Conservation (phyloP, 768 basidiomycete species). For the Trametes coccinea region DNA sequence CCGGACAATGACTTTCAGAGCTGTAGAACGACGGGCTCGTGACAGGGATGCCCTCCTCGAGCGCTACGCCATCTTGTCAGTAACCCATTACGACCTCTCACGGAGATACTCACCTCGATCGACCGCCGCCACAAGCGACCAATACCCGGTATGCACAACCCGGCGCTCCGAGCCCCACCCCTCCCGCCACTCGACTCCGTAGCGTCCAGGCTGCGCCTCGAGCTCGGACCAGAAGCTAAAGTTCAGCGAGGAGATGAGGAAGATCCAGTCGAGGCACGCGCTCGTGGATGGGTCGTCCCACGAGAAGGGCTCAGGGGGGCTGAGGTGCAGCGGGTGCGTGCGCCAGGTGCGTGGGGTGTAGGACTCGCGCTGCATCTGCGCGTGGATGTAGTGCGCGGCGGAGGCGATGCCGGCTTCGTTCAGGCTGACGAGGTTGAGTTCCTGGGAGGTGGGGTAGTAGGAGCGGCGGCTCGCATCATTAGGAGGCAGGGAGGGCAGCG, state of each 20-base stretch:
- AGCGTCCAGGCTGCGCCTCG: conserved; percentile 59
- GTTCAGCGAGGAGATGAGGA: conserved; percentile 82
- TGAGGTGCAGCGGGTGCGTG: conserved; percentile 71
- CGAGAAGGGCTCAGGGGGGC: conserved; percentile 62
- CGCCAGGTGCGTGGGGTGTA: conserved; percentile 85
- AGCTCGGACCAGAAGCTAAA: conserved; percentile 88
- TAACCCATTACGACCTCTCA: not conserved
- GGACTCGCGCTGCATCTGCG: conserved; percentile 55
- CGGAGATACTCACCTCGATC: conserved; percentile 57
- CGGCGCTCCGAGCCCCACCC: conserved; percentile 59
- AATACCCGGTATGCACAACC: conserved; percentile 77
- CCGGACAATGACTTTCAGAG: conserved; percentile 67
- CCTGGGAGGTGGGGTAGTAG: conserved; percentile 37
- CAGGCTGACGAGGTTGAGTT: conserved; percentile 59
- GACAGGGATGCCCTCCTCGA: conserved; percentile 76
- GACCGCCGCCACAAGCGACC: conserved; percentile 83
- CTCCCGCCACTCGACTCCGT: conserved; percentile 75
- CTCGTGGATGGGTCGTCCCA: conserved; percentile 53
- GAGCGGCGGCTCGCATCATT: too few species aligned
- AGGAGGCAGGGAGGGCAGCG: too few species aligned
- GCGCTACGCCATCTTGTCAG: conserved; percentile 45
- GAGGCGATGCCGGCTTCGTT: conserved; percentile 58
- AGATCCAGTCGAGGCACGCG: conserved; percentile 79
- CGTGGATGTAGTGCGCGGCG: conserved; percentile 69
- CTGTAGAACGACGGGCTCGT: conserved; percentile 80